A percentile compares a stretch with the other conserved stretches of the same genome.
phyloP scores from a whole-genome alignment of 2,329 filamentous ascomycete species.

The Cadophora malorum region DNA sequence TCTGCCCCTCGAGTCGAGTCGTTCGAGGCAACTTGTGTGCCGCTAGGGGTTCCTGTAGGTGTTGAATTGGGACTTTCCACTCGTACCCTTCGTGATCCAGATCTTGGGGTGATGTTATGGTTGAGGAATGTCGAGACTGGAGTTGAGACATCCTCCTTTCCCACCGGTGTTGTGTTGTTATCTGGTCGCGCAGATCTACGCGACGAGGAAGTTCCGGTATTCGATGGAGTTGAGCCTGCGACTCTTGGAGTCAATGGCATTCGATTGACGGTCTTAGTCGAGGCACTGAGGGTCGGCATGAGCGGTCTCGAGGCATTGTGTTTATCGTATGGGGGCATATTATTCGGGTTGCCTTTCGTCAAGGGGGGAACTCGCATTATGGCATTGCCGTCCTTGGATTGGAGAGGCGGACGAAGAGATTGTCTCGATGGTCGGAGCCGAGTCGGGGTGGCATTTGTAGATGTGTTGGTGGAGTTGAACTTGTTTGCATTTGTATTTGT shows the following conservation, averaged over 20 bases:
- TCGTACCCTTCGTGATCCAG: conserved; percentile 74
- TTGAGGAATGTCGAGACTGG: conserved; percentile 63
- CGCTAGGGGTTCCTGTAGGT: conserved; percentile 64
- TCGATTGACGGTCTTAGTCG: conserved; percentile 60
- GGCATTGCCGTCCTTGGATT: conserved; percentile 49
- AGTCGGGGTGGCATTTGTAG: conserved; percentile 28
- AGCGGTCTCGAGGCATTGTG: conserved; percentile 60
- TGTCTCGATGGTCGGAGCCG: conserved; percentile 27
- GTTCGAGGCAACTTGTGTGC: conserved; percentile 46
- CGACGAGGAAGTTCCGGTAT: conserved; percentile 43
- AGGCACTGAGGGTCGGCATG: conserved; percentile 71
- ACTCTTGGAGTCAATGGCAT: conserved; percentile 66
- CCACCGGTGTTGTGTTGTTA: conserved; percentile 35
- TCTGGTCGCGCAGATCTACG: conserved; percentile 58
- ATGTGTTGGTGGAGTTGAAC: background rate
- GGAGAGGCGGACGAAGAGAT: conserved; percentile 38
- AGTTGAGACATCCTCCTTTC: conserved; percentile 57
- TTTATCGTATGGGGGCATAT: conserved; percentile 58
- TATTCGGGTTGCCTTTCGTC: conserved; percentile 35
- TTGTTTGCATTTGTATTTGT: conserved; percentile 21
- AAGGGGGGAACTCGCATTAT: conserved; percentile 51
- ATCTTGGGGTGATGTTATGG: conserved; percentile 79
- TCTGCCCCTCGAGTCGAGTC: conserved; percentile 45
- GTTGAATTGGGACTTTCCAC: conserved; percentile 73
- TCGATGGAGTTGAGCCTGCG: conserved; percentile 46